phyloP scores from a whole-genome alignment of 164 flowering plant genomes.

The Vitis vinifera region DNA sequence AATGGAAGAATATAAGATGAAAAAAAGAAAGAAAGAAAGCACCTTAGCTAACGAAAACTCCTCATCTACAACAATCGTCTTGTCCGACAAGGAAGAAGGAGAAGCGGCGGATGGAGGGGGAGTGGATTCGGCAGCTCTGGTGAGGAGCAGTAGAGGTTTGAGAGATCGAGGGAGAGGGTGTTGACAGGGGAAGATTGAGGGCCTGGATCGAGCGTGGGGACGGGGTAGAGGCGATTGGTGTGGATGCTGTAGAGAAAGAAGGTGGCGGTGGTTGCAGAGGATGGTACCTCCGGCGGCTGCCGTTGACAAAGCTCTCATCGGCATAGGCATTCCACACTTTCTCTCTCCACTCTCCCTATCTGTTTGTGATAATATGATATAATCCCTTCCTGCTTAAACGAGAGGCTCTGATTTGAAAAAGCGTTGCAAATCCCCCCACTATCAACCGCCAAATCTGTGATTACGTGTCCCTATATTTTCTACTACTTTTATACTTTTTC shows the following conservation, averaged over 20 bases:
- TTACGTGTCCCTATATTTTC: slow-evolving; percentile 4
- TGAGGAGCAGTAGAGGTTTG: slow-evolving; percentile 22
- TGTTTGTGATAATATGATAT: too few relatives aligned
- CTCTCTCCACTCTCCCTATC: too few relatives aligned
- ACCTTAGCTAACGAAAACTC: slow-evolving; percentile 78
- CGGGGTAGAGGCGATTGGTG: not conserved
- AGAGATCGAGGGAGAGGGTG: not conserved
- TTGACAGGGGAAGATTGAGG: not conserved
- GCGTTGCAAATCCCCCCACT: not conserved
- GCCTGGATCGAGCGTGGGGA: too few relatives aligned
- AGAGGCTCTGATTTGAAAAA: too few relatives aligned
- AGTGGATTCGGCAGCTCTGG: slow-evolving; percentile 67
- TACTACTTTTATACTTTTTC: too few relatives aligned
- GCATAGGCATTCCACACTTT: too few relatives aligned
- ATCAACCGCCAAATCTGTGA: slow-evolving; percentile 14
- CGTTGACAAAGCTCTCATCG: too few relatives aligned
- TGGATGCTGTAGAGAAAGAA: slow-evolving; percentile 2
- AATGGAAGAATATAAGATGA: not conserved
- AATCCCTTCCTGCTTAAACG: too few relatives aligned
- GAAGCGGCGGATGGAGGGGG: slow-evolving; percentile 35
- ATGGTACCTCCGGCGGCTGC: not conserved
- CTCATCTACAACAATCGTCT: slow-evolving; percentile 49
- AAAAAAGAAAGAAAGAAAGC: not conserved
- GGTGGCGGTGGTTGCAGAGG: slow-evolving; percentile 6
- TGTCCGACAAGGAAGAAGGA: slow-evolving; percentile 20